A percentile compares a stretch with the other conserved stretches of the same genome.
phyloP scores from a whole-genome alignment of 106 monocot genomes.

The Allium fistulosum region DNA sequence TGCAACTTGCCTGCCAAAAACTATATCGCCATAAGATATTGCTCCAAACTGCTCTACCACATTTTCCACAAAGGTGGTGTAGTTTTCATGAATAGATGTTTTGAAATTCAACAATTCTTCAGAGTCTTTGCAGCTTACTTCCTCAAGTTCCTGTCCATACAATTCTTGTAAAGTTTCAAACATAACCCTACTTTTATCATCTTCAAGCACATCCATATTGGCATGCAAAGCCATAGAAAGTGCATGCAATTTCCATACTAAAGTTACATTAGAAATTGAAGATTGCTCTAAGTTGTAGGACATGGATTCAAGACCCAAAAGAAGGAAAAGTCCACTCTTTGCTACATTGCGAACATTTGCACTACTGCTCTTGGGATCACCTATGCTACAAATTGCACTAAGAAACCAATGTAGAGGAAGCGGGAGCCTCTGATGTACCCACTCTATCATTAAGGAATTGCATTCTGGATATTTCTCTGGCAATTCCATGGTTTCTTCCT shows the following conservation, averaged over 20 bases:
- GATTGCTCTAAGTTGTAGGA: slow-evolving; percentile 16
- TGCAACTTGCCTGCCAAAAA: slow-evolving; percentile 79
- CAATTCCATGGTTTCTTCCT: slow-evolving; percentile 27
- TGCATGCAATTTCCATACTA: slow-evolving; percentile 91
- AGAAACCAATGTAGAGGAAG: slow-evolving; percentile 89
- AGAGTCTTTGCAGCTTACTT: slow-evolving; percentile 12
- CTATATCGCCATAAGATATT: slow-evolving; percentile 77
- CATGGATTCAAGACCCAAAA: slow-evolving; percentile 68
- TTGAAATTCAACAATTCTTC: slow-evolving; percentile 50
- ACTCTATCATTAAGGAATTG: slow-evolving; percentile 41
- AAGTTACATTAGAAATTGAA: slow-evolving; percentile 30
- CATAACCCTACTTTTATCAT: slow-evolving; percentile 45
- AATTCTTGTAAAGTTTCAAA: slow-evolving; percentile 74
- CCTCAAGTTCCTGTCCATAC: slow-evolving; percentile 51
- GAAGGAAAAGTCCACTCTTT: slow-evolving; percentile 70
- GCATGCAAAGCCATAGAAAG: slow-evolving; percentile 59
- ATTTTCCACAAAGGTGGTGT: slow-evolving; percentile 74
- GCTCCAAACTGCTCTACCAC: slow-evolving; percentile 89
- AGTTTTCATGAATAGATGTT: slow-evolving; percentile 59
- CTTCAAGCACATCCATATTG: slow-evolving; percentile 61
- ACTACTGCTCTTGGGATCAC: slow-evolving; percentile 20
- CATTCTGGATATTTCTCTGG: slow-evolving; percentile 11
- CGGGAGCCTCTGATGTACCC: slow-evolving; percentile 86
- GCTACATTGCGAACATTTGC: slow-evolving; percentile 27
- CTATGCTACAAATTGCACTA: slow-evolving; percentile 50